Base-by-base conservation (phyloP, 116 monocot genomes). In the Phalaenopsis hybrid region DNA sequence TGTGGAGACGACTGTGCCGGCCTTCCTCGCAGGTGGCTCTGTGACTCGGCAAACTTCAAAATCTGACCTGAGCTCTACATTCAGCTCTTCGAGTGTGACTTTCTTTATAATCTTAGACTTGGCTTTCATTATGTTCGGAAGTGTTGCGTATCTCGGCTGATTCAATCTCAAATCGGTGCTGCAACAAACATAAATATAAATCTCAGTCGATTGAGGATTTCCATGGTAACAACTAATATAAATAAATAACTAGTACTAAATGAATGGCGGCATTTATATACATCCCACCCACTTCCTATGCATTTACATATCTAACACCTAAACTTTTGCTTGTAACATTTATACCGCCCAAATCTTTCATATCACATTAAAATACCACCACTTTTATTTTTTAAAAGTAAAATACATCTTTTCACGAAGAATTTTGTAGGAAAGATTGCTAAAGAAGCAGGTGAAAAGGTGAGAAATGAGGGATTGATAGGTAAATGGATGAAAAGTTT, bases 91-190 rank as follows among this genome's bases (percentile, higher is more conserved):
- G 17, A 87, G 91, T 58, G 93, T 87, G 21, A 93, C 68, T 75
- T 94, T 98, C 86, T 95, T 93, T 46, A 98, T 98, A 57, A 89
- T 85, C 86, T 98, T 98, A 16, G 94, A 93, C 86, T 92, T 98
- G 44, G 97, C 97, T 85, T 98, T 98, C 97, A 98, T 98, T 81
- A 98, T 98, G 86, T 98, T 98, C 17, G 97, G 97, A 12, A 98
- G 87, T 44, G 97, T 98, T 21, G 97, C 94, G 76, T 98, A 98
- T 81, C 97, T 91, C 67, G 97, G 97, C 81, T 98, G 95, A 79
- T 98, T 98, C 67, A 98, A 80, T 78, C 97, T 89, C 86, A 98
- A 78, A 80, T 98, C 95, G 6, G 97, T 98, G 44, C 97, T 98
- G 95, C 37, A 37, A 37, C 0, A 86, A 83, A 79, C 28, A 84